Evolutionary conservation across 2,329 filamentous ascomycete species (phyloP).

Genomic region (Fusarium citri): DNA sequence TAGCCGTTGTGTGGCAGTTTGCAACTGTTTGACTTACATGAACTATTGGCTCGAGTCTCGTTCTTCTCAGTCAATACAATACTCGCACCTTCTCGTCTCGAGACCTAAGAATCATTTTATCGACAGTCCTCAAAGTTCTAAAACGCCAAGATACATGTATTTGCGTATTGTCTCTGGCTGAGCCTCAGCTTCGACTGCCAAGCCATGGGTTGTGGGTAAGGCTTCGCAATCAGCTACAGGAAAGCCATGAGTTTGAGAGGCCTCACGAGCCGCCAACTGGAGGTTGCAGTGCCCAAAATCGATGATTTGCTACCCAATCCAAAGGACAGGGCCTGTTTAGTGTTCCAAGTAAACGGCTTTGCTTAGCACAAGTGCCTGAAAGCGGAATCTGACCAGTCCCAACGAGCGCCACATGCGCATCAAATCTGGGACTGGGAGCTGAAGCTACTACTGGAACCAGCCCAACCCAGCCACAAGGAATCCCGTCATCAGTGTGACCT

Average conservation of each 20-base stretch:
- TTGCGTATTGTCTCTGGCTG: conserved; percentile 9
- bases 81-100: not conserved
- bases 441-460: conserved; percentile 9
- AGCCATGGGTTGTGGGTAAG: conserved; percentile 28
- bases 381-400: conserved; percentile 27
- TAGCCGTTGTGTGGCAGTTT: not conserved
- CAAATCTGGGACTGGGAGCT: conserved; percentile 6
- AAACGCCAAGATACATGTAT: conserved; percentile 14
- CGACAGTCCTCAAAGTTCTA: not conserved
- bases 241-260: conserved; percentile 16
- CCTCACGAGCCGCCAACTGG: conserved; percentile 20
- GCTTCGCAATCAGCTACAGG: conserved; percentile 10
- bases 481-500: conserved; percentile 46
- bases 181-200: conserved; percentile 17
- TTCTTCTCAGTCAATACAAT: not conserved
- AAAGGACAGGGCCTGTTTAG: not conserved
- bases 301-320: conserved; percentile 15
- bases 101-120: not conserved
- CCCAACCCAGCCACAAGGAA: conserved; percentile 41
- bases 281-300: not conserved
- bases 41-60: not conserved
- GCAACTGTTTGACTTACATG: not conserved
- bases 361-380: conserved; percentile 11
- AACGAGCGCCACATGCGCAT: conserved; percentile 12
- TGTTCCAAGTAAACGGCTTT: not conserved